Conservation (phyloP, 1,139 yeast genomes). For the Scheffersomyces segobiensis region DNA sequence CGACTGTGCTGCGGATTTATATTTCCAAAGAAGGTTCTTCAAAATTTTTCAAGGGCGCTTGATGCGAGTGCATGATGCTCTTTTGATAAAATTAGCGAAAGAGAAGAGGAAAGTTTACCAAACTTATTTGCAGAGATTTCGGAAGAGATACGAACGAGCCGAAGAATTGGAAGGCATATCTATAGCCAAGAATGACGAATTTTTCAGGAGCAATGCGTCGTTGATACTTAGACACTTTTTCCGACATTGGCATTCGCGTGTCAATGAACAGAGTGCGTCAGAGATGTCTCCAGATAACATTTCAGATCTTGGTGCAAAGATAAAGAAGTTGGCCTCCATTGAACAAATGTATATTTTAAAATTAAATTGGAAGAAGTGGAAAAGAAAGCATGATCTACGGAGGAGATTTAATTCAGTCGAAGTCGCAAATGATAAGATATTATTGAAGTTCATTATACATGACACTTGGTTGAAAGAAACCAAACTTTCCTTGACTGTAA, state of each 20-base stretch:
- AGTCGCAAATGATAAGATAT: constrained; percentile 4
- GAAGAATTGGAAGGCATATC: background rate
- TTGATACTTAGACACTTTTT: background rate
- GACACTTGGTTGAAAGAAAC: constrained; percentile 16
- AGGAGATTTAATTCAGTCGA: constrained; percentile 7
- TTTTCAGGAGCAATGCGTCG: background rate
- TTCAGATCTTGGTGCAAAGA: constrained; percentile 12
- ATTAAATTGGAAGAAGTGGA: constrained; percentile 13
- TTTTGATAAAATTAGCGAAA: no score
- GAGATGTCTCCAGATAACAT: background rate
- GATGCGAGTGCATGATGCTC: background rate
- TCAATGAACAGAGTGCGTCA: background rate
- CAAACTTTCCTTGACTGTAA: constrained; percentile 7
- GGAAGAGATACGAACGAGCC: background rate
- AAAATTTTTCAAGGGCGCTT: background rate
- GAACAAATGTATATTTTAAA: constrained; percentile 2
- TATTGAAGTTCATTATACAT: constrained; percentile 14
- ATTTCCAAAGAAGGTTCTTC: background rate
- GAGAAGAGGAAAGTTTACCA: background rate
- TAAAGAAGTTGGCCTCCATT: constrained; percentile 5
- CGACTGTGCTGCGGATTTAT: background rate
- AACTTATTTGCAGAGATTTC: background rate
- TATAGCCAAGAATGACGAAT: background rate
- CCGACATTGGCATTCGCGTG: background rate
- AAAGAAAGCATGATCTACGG: constrained; percentile 5